Evolutionary conservation across 2,329 filamentous ascomycete species (phyloP).

Genomic region (Lachnellula hyalina): DNA sequence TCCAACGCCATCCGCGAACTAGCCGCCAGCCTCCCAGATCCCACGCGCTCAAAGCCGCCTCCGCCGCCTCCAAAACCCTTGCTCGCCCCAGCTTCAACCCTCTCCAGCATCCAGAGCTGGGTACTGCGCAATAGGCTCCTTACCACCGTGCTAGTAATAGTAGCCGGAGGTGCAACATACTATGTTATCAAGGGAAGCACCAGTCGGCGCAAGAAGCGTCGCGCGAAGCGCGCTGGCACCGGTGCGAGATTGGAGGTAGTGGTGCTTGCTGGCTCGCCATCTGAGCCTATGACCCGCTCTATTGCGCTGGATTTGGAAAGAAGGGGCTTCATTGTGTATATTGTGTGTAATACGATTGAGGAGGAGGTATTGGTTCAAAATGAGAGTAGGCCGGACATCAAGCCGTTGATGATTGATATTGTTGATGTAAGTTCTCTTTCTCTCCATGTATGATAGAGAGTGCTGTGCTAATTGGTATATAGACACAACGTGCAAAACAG

Average conservation of each 20-base stretch:
- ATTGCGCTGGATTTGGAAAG: constrained; percentile 83
- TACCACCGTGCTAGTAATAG: constrained; percentile 65
- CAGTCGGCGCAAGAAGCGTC: constrained; percentile 55
- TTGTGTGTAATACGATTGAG: constrained; percentile 79
- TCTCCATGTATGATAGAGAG: background rate
- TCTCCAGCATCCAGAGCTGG: constrained; percentile 64
- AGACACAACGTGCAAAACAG: constrained; percentile 63
- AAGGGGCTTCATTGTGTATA: constrained; percentile 86
- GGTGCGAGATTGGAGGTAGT: constrained; percentile 82
- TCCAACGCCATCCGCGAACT: constrained; percentile 66
- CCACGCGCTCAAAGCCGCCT: constrained; percentile 55
- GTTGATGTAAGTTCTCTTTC: constrained; percentile 57
- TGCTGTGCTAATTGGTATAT: constrained; percentile 13
- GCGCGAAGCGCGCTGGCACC: constrained; percentile 73
- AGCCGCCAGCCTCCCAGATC: constrained; percentile 66
- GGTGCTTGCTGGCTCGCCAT: constrained; percentile 83
- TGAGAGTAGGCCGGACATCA: constrained; percentile 74
- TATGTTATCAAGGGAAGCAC: constrained; percentile 48
- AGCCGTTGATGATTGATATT: constrained; percentile 76
- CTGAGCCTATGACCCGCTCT: constrained; percentile 76
- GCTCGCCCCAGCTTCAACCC: constrained; percentile 29
- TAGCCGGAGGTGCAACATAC: constrained; percentile 60
- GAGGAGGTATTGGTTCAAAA: constrained; percentile 76
- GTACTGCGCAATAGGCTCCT: constrained; percentile 65
- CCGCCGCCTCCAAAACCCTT: constrained; percentile 30